A percentile compares a stretch with the other conserved stretches of the same genome.
Conservation (phyloP, 331 rosid genomes). For the Dryas integrifolia region DNA sequence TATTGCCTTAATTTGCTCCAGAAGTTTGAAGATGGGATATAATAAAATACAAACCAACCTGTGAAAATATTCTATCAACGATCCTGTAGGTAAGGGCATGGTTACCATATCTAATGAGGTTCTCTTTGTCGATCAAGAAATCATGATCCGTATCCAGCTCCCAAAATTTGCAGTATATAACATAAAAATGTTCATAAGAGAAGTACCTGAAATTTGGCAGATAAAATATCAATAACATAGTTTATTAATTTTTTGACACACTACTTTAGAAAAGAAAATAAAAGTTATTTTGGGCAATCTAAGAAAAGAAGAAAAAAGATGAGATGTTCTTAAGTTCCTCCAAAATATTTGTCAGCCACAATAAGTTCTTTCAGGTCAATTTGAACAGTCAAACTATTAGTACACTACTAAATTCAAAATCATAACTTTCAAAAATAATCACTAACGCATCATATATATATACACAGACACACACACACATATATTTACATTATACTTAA, state of each 20-base stretch:
- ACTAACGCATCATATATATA: neutral
- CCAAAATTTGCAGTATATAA: constrained; percentile 95
- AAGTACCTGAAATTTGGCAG: constrained; percentile 54
- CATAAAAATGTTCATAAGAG: constrained; percentile 92
- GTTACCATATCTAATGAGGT: constrained; percentile 89
- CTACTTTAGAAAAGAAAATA: neutral
- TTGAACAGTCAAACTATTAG: neutral
- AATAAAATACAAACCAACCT: constrained; percentile 42
- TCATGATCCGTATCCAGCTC: constrained; percentile 96
- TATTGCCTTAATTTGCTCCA: neutral
- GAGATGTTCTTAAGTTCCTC: neutral
- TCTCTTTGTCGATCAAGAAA: constrained; percentile 89
- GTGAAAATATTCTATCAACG: constrained; percentile 91
- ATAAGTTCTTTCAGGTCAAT: neutral
- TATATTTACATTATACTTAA: neutral
- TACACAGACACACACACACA: neutral
- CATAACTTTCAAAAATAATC: neutral
- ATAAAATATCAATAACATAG: neutral
- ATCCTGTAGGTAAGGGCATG: constrained; percentile 92
- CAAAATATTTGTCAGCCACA: neutral
- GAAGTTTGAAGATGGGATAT: neutral
- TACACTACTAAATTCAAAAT: neutral
- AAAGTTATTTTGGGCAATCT: neutral
- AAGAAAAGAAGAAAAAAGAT: neutral
- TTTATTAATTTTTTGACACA: neutral